Conservation (phyloP, 805 yeast species). For the Zygosaccharomyces siamensis region DNA sequence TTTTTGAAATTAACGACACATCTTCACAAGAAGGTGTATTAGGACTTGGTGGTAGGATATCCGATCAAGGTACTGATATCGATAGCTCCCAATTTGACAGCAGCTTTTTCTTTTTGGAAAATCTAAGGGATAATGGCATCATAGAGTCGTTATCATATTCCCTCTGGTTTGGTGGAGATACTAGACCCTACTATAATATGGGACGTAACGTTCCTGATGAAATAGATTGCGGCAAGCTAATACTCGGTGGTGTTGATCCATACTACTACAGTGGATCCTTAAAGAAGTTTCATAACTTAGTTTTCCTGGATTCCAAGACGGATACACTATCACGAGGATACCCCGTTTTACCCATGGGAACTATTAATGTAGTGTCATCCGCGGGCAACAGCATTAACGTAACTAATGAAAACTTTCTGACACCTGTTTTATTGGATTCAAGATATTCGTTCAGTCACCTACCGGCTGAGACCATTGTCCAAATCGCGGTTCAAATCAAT, state of each 20-base stretch:
- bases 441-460: constrained; percentile 46
- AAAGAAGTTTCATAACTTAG: constrained; percentile 46
- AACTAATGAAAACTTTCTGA: constrained; percentile 34
- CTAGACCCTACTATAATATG: constrained; percentile 5
- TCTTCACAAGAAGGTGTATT: constrained; percentile 39
- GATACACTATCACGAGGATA: constrained; percentile 29
- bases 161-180: constrained; percentile 36
- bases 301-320: constrained; percentile 32
- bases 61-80: constrained; percentile 13
- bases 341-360: constrained; percentile 46
- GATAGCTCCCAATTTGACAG: constrained; percentile 19
- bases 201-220: constrained; percentile 2
- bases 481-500: constrained; percentile 62
- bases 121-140: constrained; percentile 28
- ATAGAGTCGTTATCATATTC: constrained; percentile 44
- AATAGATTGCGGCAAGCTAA: constrained; percentile 34
- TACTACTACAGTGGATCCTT: constrained; percentile 44
- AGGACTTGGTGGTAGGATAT: constrained; percentile 40
- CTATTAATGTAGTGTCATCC: constrained; percentile 41
- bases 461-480: constrained; percentile 53
- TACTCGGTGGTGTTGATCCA: constrained; percentile 58
- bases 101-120: constrained; percentile 34
- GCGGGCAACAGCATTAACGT: constrained; percentile 38
- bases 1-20: constrained; percentile 38
- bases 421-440: constrained; percentile 58